These are phyloP conservation scores for Colletotrichum musae DNA, from an alignment of 2,329 filamentous ascomycete species.

Conservation along the genomic window DNA sequence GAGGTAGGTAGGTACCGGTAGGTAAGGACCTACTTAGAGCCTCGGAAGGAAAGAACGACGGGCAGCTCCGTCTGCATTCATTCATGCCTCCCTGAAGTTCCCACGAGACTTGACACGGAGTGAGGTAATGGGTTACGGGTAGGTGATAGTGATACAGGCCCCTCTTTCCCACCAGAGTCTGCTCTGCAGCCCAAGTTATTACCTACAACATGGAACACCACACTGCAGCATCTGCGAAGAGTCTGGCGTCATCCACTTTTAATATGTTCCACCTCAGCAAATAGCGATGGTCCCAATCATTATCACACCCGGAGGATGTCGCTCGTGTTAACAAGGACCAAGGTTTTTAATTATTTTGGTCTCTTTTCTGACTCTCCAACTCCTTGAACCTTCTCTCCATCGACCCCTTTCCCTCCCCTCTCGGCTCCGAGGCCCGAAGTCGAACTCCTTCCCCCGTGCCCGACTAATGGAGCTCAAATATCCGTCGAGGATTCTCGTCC, in stretches of 20 bases:
- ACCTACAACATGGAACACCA: too few relatives aligned
- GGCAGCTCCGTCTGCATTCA: too few relatives aligned
- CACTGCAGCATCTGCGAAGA: too few relatives aligned
- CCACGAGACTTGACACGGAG: too few relatives aligned
- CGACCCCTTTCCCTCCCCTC: constrained; percentile 10
- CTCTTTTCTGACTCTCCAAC: constrained; percentile 4
- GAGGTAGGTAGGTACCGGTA: background rate
- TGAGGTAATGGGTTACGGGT: too few relatives aligned
- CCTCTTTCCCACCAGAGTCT: too few relatives aligned
- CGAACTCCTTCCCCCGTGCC: background rate
- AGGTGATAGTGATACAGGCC: too few relatives aligned
- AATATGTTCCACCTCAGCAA: background rate
- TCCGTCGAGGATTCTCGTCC: constrained; percentile 29
- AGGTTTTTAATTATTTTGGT: background rate
- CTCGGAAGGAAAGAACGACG: background rate
- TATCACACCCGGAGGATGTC: background rate
- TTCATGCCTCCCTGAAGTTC: too few relatives aligned
- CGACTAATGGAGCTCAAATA: constrained; percentile 26
- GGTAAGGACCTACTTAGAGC: too few relatives aligned
- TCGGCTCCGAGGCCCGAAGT: constrained; percentile 1
- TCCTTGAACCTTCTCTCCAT: background rate
- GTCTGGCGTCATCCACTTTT: constrained; percentile 16
- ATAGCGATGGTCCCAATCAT: constrained; percentile 5
- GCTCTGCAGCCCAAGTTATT: too few relatives aligned
- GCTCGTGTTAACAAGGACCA: background rate